A percentile compares a stretch with the other conserved stretches of the same genome.
These are phyloP conservation scores for Apium graveolens DNA, from an alignment of 129 eudicot genomes.

Conservation along the genomic window DNA sequence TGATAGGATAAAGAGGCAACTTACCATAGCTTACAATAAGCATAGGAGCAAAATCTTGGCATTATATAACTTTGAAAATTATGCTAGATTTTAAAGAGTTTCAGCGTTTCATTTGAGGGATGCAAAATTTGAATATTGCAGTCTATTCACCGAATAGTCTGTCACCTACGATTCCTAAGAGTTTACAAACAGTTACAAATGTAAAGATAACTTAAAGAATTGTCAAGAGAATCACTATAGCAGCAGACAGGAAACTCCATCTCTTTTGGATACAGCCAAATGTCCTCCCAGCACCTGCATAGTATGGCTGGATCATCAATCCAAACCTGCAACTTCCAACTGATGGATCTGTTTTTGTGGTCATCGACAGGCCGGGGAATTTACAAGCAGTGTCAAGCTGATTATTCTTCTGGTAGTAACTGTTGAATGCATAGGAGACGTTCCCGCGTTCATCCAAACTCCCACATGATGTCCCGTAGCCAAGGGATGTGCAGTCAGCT, in stretches of 20 bases:
- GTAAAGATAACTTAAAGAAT: neutral
- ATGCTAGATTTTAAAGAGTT: neutral
- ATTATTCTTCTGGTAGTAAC: constrained; percentile 53
- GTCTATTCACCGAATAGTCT: constrained; percentile 11
- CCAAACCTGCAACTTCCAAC: constrained; percentile 35
- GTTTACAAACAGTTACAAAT: neutral
- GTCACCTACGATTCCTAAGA: neutral
- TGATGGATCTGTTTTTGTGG: constrained; percentile 44
- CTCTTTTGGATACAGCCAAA: constrained; percentile 3
- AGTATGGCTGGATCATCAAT: constrained; percentile 46
- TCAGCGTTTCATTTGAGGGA: neutral
- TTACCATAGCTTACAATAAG: neutral
- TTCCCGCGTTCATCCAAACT: constrained; percentile 41
- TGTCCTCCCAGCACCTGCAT: constrained; percentile 25
- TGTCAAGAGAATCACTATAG: constrained; percentile 9
- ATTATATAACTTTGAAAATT: neutral
- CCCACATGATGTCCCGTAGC: constrained; percentile 52
- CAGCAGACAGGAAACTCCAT: constrained; percentile 6
- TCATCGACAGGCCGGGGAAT: constrained; percentile 34
- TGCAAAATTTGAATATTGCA: constrained; percentile 5
- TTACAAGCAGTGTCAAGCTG: constrained; percentile 51
- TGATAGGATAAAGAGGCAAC: neutral
- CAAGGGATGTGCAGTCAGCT: constrained; percentile 60
- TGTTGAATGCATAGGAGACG: constrained; percentile 52
- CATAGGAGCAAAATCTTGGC: neutral